Evolutionary conservation across 73 alveolate species (phyloP).

Genomic region (Paramecium octaurelia): DNA sequence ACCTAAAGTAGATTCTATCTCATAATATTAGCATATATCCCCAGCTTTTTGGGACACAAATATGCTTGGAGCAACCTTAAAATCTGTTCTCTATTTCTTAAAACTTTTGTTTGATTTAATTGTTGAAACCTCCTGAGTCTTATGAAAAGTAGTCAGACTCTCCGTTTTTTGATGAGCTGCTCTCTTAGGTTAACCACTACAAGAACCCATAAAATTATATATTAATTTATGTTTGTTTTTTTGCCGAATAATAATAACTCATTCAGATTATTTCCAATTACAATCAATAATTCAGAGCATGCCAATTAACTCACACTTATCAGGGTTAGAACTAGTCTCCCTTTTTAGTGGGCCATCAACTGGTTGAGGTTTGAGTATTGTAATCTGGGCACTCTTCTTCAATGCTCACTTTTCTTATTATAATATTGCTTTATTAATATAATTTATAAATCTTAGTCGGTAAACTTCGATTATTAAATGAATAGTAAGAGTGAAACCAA

Average conservation of each 20-base stretch:
- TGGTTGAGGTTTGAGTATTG: too few species aligned
- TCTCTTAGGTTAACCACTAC: background rate
- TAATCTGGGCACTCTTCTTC: too few species aligned
- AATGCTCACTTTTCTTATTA: background rate
- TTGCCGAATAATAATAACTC: background rate
- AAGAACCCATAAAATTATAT: background rate
- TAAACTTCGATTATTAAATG: background rate
- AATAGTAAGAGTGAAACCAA: background rate
- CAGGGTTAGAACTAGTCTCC: too few species aligned
- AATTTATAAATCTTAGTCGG: background rate
- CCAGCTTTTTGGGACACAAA: background rate
- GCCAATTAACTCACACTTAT: too few species aligned
- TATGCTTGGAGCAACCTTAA: slow-evolving; percentile 8
- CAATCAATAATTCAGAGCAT: too few species aligned
- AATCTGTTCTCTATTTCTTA: background rate
- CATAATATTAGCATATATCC: background rate
- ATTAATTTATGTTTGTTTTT: too few species aligned
- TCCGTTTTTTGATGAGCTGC: too few species aligned
- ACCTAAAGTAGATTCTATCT: background rate
- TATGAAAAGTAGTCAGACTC: background rate
- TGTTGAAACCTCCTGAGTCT: background rate
- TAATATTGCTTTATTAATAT: background rate
- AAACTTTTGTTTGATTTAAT: background rate
- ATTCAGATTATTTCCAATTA: background rate
- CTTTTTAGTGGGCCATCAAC: too few species aligned